Base-by-base conservation (phyloP, 2,329 filamentous ascomycete species). In the Emergomyces orientalis region DNA sequence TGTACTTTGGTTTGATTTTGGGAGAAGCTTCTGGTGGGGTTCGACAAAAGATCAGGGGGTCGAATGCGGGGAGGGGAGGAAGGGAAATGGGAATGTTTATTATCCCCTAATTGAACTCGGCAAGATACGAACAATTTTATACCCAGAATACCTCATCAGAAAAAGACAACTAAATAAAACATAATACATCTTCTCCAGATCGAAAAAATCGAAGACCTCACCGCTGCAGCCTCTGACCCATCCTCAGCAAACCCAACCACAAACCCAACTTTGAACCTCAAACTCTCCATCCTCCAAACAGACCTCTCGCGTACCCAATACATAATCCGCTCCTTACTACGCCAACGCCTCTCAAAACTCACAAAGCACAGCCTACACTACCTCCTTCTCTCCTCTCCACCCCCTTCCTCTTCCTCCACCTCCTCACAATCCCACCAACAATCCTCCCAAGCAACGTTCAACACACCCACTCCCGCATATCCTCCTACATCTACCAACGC, bases 261-360 rank as follows among this genome's bases (percentile, higher is more conserved):
- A 85, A 91, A 96, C 71, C 89, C 92, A 56, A 91, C 89, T 75
- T 88, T 90, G 67, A 97, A 96, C 74, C 96, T 99, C 74, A 86
- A 86, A 65, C 86, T 97, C 71, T 96, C 97, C 58, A 88, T 99
- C 65, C 87, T 97, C 62, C 94, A 99, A 79, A 97, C 95, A 7
- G 94, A 99, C 78, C 84, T 99, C 62, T 92, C 97, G 74, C 83
- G 94, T 55, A 95, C 90, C 77, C 96, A 96, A 78, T 99, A 91
- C 72, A 82, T 99, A 27, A 84, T 97, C 22, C 84, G 94, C 65
- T 88, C 89, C 67, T 88, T 93, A 67, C 77, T 99, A 62, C 84
- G 95, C 61, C 87, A 89, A 11, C 83, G 94, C n/a, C 86, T 97
- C 63, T 86, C 89, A 61, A 97, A 99, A 83, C 71, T 80, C 63